Conservation (phyloP, 2,329 filamentous ascomycete genomes). For the Colletotrichum tropicicola region DNA sequence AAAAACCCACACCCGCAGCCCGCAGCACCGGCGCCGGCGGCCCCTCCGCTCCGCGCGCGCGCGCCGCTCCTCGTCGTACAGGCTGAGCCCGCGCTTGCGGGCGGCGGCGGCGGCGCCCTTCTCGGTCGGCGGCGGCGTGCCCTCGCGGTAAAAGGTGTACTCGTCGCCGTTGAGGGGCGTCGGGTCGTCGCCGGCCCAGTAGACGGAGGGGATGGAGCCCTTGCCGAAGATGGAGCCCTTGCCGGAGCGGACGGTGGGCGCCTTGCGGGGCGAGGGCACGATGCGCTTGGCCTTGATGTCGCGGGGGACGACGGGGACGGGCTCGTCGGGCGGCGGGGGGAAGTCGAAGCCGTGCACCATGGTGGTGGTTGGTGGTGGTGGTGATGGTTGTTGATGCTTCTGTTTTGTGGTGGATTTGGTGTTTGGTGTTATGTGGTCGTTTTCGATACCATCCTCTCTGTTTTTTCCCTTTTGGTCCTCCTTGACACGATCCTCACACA, state of each 20-base stretch:
- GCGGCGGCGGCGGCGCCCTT: conserved; percentile 15
- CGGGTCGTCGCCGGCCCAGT: conserved; percentile 27
- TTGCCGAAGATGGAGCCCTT: conserved; percentile 27
- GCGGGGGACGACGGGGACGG: conserved; percentile 17
- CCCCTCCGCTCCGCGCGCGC: conserved; percentile 30
- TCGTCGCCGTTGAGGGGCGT: conserved; percentile 23
- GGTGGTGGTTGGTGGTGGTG: background rate
- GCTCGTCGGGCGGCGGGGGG: conserved; percentile 23
- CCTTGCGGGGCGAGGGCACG: conserved; percentile 24
- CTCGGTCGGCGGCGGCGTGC: conserved; percentile 43
- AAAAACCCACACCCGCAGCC: conserved; percentile 42
- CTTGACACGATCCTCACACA: background rate
- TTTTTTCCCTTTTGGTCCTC: background rate
- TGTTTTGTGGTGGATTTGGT: background rate
- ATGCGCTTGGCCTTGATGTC: conserved; percentile 16
- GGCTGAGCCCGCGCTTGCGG: conserved; percentile 19
- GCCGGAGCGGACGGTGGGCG: conserved; percentile 25
- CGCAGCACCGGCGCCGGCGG: conserved; percentile 34
- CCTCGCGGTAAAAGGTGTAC: conserved; percentile 51
- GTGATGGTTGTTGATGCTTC: background rate
- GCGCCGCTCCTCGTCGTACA: conserved; percentile 21
- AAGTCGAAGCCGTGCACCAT: conserved; percentile 8
- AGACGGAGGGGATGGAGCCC: conserved; percentile 25
- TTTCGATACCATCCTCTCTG: background rate
- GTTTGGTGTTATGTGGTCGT: background rate